Evolutionary conservation across 164 flowering plant genomes (phyloP), one percentile per base, ranked within the genome.

Genomic region (Stephania japonica): DNA sequence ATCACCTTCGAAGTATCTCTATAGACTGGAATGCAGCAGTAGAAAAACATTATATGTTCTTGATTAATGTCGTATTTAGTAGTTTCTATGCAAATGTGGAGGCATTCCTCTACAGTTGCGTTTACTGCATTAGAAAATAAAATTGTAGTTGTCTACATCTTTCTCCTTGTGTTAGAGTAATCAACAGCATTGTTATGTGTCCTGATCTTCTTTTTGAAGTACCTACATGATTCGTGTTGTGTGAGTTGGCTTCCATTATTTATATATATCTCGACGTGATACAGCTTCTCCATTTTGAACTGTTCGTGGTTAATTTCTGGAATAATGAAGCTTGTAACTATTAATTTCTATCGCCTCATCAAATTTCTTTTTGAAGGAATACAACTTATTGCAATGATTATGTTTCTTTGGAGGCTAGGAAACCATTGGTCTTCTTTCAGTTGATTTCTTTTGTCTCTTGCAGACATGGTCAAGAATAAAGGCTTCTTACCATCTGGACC

Each of bases 391-490:
- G 62, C 62, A 16, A 56, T 16, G 62, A 56, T 56, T 56, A 21
- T 56, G 7, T 6, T 19, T 56, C n/a, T 21, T 56, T 16, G 6
- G 21, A 56, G 5, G 19, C 21, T 3, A 16, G 21, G 62, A 16
- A 56, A 56, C 21, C 61, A 19, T 27, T 1, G 42, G 5, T 38
- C 65, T 75, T 8, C 53, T 65, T 64, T 59, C 42, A 61, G 24
- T 16, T 69, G 53, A 6, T 25, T 67, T 23, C 9, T 62, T 64
- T 65, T 43, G 41, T 18, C 79, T 41, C 80, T 50, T 67, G 74
- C 91, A 96, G 99, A 96, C 75, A 96, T 96, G 98, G 99, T 96
- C 25, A 96, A 96, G 82, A 92, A 96, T 78, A 96, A 96, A 79
- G 99, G 99, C 43, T 93, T 96, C 80, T 82, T 96, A 86, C 99